These are phyloP conservation scores for Annona squamosa DNA, from an alignment of 164 flowering plant species.

Conservation along the genomic window DNA sequence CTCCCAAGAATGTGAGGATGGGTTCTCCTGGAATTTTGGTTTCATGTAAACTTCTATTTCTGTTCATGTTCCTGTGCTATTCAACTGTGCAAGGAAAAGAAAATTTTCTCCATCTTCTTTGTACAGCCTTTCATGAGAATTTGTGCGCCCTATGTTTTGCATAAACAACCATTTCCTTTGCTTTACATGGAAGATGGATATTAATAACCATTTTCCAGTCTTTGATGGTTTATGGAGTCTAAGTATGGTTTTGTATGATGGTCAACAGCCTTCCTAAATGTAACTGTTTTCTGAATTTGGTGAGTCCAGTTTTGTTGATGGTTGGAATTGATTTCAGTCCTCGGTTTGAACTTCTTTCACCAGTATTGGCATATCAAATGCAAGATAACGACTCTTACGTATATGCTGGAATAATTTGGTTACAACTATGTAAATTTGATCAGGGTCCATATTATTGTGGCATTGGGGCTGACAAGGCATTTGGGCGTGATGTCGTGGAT, in stretches of 20 bases:
- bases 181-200: neutral
- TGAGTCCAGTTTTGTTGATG: neutral
- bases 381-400: neutral
- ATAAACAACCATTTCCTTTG: too few species aligned
- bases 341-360: neutral
- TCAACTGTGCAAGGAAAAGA: too few species aligned
- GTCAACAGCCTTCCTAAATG: neutral
- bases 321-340: neutral
- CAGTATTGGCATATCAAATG: neutral
- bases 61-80: too few species aligned
- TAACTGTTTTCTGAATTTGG: neutral
- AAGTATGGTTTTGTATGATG: neutral
- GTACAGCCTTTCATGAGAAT: too few species aligned
- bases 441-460: constrained; percentile 50
- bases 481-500: constrained; percentile 39
- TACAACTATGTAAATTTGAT: neutral
- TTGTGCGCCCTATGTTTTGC: too few species aligned
- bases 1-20: too few species aligned
- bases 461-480: constrained; percentile 39
- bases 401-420: neutral
- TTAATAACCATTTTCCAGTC: neutral
- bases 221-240: neutral
- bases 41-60: too few species aligned
- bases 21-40: too few species aligned
- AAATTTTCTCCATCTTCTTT: too few species aligned